A percentile compares a stretch with the other conserved stretches of the same genome.
Conservation (phyloP, 495 filamentous ascomycete species). For the Talaromyces stipitatus region DNA sequence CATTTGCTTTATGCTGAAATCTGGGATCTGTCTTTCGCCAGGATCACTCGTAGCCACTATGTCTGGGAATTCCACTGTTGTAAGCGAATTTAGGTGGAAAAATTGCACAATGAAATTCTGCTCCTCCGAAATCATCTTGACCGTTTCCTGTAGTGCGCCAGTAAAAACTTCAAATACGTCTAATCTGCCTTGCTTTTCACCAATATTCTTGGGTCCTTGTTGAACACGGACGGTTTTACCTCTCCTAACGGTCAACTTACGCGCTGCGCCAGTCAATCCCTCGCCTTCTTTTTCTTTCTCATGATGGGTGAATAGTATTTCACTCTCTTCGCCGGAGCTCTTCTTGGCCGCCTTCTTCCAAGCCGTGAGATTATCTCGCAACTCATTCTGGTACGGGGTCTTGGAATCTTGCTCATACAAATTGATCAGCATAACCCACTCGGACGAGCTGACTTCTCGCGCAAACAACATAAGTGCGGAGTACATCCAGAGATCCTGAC, state of each 20-base stretch:
- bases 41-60: constrained; percentile 58
- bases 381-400: constrained; percentile 72
- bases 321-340: constrained; percentile 73
- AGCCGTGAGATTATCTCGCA: constrained; percentile 65
- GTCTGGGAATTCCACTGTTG: constrained; percentile 73
- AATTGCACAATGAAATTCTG: constrained; percentile 93
- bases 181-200: constrained; percentile 62
- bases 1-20: constrained; percentile 60
- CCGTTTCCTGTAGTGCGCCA: constrained; percentile 67
- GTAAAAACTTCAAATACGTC: constrained; percentile 78
- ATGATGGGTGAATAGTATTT: constrained; percentile 79
- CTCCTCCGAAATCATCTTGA: constrained; percentile 75
- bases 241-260: constrained; percentile 88
- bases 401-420: constrained; percentile 72
- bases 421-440: constrained; percentile 72
- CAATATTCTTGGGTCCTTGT: constrained; percentile 42
- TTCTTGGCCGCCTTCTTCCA: constrained; percentile 82
- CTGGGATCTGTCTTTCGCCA: constrained; percentile 56
- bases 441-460: constrained; percentile 67
- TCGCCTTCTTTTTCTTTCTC: constrained; percentile 71
- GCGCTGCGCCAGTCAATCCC: constrained; percentile 64
- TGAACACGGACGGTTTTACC: constrained; percentile 76
- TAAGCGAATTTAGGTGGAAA: constrained; percentile 78
- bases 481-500: constrained; percentile 68
- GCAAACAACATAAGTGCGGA: constrained; percentile 78